Evolutionary conservation across 2,329 filamentous ascomycete genomes (phyloP), one percentile per base, ranked within the genome.

Genomic region (Cytospora piceae): DNA sequence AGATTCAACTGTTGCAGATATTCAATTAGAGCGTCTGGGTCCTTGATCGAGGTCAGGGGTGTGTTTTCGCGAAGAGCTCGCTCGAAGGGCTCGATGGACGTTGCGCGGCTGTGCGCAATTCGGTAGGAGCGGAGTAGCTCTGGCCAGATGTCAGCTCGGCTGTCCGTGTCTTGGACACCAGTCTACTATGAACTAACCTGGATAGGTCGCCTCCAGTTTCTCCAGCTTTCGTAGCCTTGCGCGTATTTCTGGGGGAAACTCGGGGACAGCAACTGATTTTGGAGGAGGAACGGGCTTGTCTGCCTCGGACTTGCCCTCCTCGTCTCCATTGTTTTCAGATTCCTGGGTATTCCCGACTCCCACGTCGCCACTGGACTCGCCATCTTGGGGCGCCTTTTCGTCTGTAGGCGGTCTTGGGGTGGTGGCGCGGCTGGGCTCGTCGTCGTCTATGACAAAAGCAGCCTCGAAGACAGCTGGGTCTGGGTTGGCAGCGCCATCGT

Each of bases 21-120:
- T 77, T 98, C 94, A 8, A 93, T 86, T 39, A 99, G 82, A 2
- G 93, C 90, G 61, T 87, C 86, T 0, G 94, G 92, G 67, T 99
- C 95, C 71, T 83, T 85, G 71, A 99, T 97, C 20, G 93, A 94
- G 5, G 92, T 91, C 42, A 98, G 81, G 2, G 95, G 94, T 0
- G 95, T 99, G 72, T 96, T 92, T 75, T 99, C 95, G 72, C 93
- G 92, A 9, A 99, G 83, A 0, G 91, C 89, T 63, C 92, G 90
- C 78, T 99, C 95, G 75, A 99, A 99, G 0, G 93, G 91, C 74
- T 98, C 95, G 73, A 98, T 96, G 3, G 91, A 87, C 15, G 91
- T 87, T 52, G 94, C 92, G 60, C 93, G 89, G 65, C 91, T 87
- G 79, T 99, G 94, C 22, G 95, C 95, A 70, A 94, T 89, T 68